Conservation (phyloP, 2,329 filamentous ascomycete species). For the Alternaria sp. region DNA sequence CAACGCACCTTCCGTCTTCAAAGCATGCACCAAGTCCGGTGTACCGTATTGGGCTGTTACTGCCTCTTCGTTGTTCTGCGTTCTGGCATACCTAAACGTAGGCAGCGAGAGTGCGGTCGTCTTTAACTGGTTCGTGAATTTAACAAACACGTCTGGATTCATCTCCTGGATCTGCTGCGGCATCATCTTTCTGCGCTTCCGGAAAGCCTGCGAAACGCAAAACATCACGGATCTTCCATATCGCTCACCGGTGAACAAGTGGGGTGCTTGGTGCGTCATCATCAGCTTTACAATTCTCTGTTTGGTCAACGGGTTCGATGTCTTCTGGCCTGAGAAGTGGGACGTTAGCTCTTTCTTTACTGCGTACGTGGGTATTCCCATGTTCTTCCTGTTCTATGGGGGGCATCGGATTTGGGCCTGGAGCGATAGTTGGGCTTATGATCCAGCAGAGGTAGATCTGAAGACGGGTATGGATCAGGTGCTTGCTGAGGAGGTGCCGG, state of each 20-base stretch:
- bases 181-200: conserved; percentile 66
- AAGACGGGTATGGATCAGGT: conserved; percentile 49
- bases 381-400: conserved; percentile 64
- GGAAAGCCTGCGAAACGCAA: conserved; percentile 62
- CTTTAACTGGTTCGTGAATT: conserved; percentile 74
- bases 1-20: conserved; percentile 69
- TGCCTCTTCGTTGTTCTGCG: conserved; percentile 52
- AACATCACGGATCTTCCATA: conserved; percentile 62
- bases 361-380: conserved; percentile 69
- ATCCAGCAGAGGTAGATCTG: conserved; percentile 60
- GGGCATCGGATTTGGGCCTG: conserved; percentile 57
- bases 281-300: conserved; percentile 66
- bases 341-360: conserved; percentile 68
- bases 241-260: conserved; percentile 64
- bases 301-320: conserved; percentile 76
- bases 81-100: conserved; percentile 58
- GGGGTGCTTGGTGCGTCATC: conserved; percentile 67
- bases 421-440: conserved; percentile 59
- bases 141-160: conserved; percentile 64
- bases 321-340: conserved; percentile 73
- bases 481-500: conserved; percentile 43
- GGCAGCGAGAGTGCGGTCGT: conserved; percentile 50
- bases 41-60: conserved; percentile 59
- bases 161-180: conserved; percentile 62
- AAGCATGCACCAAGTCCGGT: conserved; percentile 64